These are phyloP conservation scores for Neophaeococcomyces aloes DNA, from an alignment of 2,329 filamentous ascomycete genomes.

Conservation along the genomic window DNA sequence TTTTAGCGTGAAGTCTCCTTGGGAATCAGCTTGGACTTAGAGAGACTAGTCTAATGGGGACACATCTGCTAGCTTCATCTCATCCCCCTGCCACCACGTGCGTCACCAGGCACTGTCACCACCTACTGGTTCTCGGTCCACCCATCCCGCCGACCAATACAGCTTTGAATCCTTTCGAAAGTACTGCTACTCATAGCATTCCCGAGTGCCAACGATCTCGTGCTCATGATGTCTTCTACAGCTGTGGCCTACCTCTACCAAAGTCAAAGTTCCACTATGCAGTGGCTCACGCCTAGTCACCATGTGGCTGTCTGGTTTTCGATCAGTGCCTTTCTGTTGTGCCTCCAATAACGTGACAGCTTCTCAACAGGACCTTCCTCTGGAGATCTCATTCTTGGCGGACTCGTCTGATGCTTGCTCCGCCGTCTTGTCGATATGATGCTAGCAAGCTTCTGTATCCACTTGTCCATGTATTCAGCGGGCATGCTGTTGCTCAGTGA, in stretches of 20 bases:
- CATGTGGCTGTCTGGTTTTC: constrained; percentile 6
- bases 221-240: neutral
- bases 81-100: constrained; percentile 1
- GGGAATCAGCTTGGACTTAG: neutral
- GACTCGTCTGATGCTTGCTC: neutral
- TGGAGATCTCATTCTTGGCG: neutral
- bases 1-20: neutral
- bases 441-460: neutral
- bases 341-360: constrained; percentile 4
- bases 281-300: neutral
- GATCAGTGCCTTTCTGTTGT: neutral
- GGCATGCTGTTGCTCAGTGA: constrained; percentile 8
- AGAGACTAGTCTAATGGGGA: neutral
- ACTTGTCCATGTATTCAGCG: neutral
- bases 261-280: neutral
- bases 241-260: neutral
- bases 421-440: constrained; percentile 4
- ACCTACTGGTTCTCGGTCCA: neutral
- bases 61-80: neutral
- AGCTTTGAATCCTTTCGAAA: too few relatives aligned
- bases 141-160: too few relatives aligned
- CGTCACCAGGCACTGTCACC: neutral
- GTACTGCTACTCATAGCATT: too few relatives aligned
- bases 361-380: neutral
- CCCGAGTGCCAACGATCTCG: too few relatives aligned